Evolutionary conservation across 768 basidiomycete genomes (phyloP).

Genomic region (Leccinum fibrillosum): DNA sequence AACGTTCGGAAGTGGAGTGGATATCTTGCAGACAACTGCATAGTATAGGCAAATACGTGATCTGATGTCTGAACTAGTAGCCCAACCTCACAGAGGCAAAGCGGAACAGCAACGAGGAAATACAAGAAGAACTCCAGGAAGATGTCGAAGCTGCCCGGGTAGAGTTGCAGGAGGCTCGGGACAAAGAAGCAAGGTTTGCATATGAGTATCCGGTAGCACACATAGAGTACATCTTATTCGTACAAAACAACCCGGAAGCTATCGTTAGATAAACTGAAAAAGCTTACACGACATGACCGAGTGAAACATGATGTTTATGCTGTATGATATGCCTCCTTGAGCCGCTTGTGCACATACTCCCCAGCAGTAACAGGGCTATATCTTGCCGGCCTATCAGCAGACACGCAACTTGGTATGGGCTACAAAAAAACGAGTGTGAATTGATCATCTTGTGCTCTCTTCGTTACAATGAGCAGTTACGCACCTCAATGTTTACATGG

Average conservation of each 20-base stretch:
- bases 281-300: background rate
- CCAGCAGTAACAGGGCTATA: conserved; percentile 77
- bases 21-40: conserved; percentile 49
- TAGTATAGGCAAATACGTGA: conserved; percentile 45
- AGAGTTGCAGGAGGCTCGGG: conserved; percentile 21
- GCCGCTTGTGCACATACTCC: conserved; percentile 73
- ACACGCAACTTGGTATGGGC: conserved; percentile 48
- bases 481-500: conserved; percentile 73
- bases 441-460: background rate
- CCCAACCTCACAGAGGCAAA: conserved; percentile 43
- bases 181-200: conserved; percentile 21
- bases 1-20: conserved; percentile 37
- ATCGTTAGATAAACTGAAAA: background rate
- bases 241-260: too few relatives aligned
- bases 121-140: conserved; percentile 39
- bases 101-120: conserved; percentile 41
- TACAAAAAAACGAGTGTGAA: conserved; percentile 2
- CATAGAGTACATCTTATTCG: background rate
- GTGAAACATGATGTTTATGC: background rate
- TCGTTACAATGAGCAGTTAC: conserved; percentile 9
- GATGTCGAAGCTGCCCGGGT: conserved; percentile 28
- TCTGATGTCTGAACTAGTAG: conserved; percentile 43
- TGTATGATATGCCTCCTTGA: conserved; percentile 45
- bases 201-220: conserved; percentile 25
- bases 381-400: conserved; percentile 52